Evolutionary conservation across 78 protist genomes (phyloP).

Genomic region (Chrysochromulina parva): DNA sequence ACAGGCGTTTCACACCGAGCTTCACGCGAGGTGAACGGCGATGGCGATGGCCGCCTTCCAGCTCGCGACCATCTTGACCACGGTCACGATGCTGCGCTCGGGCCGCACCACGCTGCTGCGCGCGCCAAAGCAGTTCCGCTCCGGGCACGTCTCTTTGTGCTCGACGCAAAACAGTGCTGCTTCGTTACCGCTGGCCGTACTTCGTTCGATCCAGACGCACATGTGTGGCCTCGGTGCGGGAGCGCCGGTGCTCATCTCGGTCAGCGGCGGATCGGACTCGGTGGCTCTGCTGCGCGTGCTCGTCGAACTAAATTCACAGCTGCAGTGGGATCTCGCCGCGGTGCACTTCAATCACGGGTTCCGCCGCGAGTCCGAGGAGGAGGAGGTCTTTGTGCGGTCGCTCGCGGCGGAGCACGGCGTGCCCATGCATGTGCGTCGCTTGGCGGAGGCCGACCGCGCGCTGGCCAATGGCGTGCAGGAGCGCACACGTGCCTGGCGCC

Average conservation of each 20-base stretch:
- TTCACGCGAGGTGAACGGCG: no score
- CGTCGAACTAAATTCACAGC: no score
- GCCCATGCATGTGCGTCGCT: not conserved
- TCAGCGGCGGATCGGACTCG: conserved; percentile 9
- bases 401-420: not conserved
- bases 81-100: no score
- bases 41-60: no score
- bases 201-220: no score
- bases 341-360: not conserved
- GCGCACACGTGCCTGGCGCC: not conserved
- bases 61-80: no score
- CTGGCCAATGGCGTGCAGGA: not conserved
- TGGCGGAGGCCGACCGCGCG: not conserved
- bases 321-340: not conserved
- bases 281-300: conserved; percentile 15
- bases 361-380: not conserved
- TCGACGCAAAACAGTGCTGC: no score
- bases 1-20: no score
- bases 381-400: not conserved
- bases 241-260: not conserved
- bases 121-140: no score
- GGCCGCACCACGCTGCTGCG: no score
- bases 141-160: no score
- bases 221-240: not conserved
- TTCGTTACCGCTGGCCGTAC: no score